Base-by-base conservation (phyloP, 1,284 basidiomycete species). In the Pascua guehoae region DNA sequence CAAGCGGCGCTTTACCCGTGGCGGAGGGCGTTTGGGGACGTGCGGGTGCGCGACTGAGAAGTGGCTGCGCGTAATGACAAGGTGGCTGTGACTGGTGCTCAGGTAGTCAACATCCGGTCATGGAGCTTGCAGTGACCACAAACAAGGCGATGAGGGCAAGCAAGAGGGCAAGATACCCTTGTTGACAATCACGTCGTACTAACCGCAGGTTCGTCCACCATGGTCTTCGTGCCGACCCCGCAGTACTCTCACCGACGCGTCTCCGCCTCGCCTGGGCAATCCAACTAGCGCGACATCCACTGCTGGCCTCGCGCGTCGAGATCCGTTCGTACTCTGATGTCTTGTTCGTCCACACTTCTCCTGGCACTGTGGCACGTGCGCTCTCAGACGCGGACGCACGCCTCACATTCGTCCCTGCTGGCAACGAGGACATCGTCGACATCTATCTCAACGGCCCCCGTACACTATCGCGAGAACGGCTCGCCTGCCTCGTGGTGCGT, bases 201-300 rank as follows among this genome's bases (percentile, higher is more conserved):
- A 38, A 53, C 41, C 12, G 2, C 52, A 78, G 75, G 72, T 77
- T 75, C 54, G 64, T 71, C 36, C 87, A 89, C 70, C 78, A 90
- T 48, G 85, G 84, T 2, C 84, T 88, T 70, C 73, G 67, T 47
- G 83, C 85, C 2, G 78, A 80, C 0, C 62, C 76, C 3, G 64
- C 67, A 8, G 63, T 83, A 37, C 66, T 86, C 18, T 67, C 69
- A 1, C 77, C 74, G 3, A 66, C 71, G 3, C 82, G 87, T 15
- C 78, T 89, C 11, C 73, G 78, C 38, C 64, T 82, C 16, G 82
- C 84, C 10, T 90, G 88, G 88, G 83, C 87, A 70, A 88, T 53
- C 80, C 85, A 62, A 40, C 62, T 69, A 15, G 65, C 82, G 12
- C 79, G 84, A 8, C 88, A 91, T 68, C 86, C 87, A 0, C 76